A percentile compares a stretch with the other conserved stretches of the same genome.
These are phyloP conservation scores for Penicillium desertorum DNA, from an alignment of 495 filamentous ascomycete genomes.

Conservation along the genomic window DNA sequence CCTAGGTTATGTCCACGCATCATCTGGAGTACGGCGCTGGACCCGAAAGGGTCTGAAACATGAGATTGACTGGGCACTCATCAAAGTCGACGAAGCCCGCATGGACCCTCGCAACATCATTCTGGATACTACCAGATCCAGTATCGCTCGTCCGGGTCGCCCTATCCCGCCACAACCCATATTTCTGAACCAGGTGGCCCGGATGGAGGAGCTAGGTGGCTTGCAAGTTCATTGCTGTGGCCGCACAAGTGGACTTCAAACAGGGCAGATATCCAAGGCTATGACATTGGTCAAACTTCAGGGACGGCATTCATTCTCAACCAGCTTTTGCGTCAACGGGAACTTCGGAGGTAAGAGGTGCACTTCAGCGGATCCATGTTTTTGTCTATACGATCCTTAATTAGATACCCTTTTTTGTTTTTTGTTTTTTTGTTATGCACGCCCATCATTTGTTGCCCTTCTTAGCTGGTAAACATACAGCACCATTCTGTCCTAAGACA, in stretches of 20 bases:
- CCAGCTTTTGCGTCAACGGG: constrained; percentile 76
- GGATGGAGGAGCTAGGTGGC: constrained; percentile 61
- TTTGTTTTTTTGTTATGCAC: constrained; percentile 18
- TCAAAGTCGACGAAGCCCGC: constrained; percentile 73
- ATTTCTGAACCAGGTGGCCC: constrained; percentile 42
- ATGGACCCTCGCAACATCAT: constrained; percentile 69
- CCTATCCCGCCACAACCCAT: constrained; percentile 34
- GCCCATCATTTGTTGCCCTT: constrained; percentile 2
- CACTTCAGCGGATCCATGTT: constrained; percentile 25
- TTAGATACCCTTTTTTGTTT: constrained; percentile 34
- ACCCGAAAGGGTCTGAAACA: constrained; percentile 66
- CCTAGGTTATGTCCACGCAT: constrained; percentile 82
- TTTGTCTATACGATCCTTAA: constrained; percentile 32
- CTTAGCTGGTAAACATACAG: constrained; percentile 24
- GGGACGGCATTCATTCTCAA: constrained; percentile 74
- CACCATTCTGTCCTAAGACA: constrained; percentile 11
- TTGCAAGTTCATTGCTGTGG: constrained; percentile 84
- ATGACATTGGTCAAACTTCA: constrained; percentile 81
- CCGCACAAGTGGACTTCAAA: constrained; percentile 82
- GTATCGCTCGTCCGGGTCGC: constrained; percentile 16
- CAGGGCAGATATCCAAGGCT: constrained; percentile 68
- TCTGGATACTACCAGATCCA: constrained; percentile 43
- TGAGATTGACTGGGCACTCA: constrained; percentile 94
- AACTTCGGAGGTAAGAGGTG: constrained; percentile 61
- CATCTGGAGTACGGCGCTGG: constrained; percentile 78